Evolutionary conservation across 164 flowering plant species (phyloP), one percentile per base, ranked within the genome.

Genomic region (Dillenia turbinata): DNA sequence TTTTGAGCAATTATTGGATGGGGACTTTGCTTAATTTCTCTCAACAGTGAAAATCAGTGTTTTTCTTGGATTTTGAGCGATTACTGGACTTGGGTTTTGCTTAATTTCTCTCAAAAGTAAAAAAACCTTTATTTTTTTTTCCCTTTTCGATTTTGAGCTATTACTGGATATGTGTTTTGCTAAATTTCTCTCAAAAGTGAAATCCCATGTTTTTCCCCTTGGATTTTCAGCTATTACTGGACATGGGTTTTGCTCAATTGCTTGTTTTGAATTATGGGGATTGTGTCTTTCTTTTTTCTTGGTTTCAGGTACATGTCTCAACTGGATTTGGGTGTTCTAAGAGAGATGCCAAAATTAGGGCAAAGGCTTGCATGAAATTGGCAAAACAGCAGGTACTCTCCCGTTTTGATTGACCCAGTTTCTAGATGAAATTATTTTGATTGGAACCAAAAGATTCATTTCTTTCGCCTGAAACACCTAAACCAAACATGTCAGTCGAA

Each of bases 261-360:
- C 49, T 22, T 48, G 53, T 63, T 44, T 60, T 56, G 49, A 43
- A n/a, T 52, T 60, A 48, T 54, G 49, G 63, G 24, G 10, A 52
- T 17, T 43, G 12, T 63, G 56, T 14, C 10, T 15, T 15, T n/a
- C 52, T 59, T 60, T 49, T 26, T 40, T 11, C 24, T 33, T 33
- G 40, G 40, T 33, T 33, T 43, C 69, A 84, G 90, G 57, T 82
- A 83, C 54, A 69, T 89, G 78, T 76, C 77, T 52, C 69, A 62
- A 6, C 80, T 77, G 88, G 87, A 89, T 61, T 67, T 89, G 54
- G 96, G 96, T 60, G 85, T 75, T 45, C 63, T 89, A 47, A 79
- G 69, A 15, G 83, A 84, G 60, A 79, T 89, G 83, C 82, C 80
- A 11, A 59, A 71, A 85, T 89, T 64, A 67, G 73, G 49, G 61